A percentile compares a stretch with the other conserved stretches of the same genome.
Conservation (phyloP, 371 early-diverging fungal genomes). For the Mucor circinelloides region DNA sequence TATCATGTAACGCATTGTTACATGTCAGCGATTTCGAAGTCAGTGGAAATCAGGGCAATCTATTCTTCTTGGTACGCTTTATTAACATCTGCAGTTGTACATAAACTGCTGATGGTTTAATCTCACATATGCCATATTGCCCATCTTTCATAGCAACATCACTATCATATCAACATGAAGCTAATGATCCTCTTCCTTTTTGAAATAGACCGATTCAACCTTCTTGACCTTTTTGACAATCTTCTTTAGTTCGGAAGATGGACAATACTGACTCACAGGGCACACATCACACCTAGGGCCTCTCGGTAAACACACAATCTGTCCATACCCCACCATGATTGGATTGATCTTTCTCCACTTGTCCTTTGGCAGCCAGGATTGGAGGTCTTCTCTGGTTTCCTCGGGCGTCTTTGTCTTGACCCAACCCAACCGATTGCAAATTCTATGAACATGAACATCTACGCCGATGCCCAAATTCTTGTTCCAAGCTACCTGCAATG, state of each 20-base stretch:
- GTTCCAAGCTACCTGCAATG: constrained; percentile 88
- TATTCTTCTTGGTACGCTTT: too few species aligned
- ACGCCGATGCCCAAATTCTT: constrained; percentile 94
- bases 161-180: neutral
- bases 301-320: constrained; percentile 80
- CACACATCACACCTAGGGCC: constrained; percentile 86
- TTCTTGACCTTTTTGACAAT: constrained; percentile 1
- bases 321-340: constrained; percentile 96
- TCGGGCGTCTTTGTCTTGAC: constrained; percentile 81
- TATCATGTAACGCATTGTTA: too few species aligned
- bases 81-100: too few species aligned
- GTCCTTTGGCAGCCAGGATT: constrained; percentile 85
- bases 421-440: constrained; percentile 92
- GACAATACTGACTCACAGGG: constrained; percentile 78
- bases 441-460: constrained; percentile 98
- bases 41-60: too few species aligned
- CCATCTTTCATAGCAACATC: too few species aligned
- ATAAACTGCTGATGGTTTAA: too few species aligned
- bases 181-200: neutral
- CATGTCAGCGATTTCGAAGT: too few species aligned
- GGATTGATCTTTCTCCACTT: constrained; percentile 93
- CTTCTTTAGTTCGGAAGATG: constrained; percentile 46
- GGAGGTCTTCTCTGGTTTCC: constrained; percentile 77
- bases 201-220: constrained; percentile 5
- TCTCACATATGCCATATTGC: too few species aligned